phyloP scores from a whole-genome alignment of 2,329 filamentous ascomycete species.

The Stagonosporopsis vannaccii region DNA sequence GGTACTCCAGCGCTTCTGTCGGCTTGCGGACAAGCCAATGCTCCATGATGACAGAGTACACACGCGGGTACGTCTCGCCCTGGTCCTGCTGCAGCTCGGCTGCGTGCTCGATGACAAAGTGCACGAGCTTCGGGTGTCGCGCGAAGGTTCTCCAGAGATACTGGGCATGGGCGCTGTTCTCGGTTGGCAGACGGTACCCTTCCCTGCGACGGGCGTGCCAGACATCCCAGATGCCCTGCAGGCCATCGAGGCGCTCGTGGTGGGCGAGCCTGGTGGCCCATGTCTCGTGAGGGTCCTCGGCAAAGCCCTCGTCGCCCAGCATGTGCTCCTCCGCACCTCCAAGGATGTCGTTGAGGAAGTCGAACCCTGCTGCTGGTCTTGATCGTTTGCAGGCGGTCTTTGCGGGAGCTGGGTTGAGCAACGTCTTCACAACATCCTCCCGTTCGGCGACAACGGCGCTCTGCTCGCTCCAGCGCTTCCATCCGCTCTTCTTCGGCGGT shows the following conservation, averaged over 20 bases:
- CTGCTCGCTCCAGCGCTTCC: constrained; percentile 25
- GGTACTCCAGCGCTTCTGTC: constrained; percentile 32
- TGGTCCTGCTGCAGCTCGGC: constrained; percentile 50
- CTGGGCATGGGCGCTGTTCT: constrained; percentile 48
- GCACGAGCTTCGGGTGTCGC: constrained; percentile 44
- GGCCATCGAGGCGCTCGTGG: constrained; percentile 51
- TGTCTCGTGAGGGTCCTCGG: constrained; percentile 28
- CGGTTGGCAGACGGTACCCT: constrained; percentile 50
- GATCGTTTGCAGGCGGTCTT: background rate
- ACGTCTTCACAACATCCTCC: constrained; percentile 17
- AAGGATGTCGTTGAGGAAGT: background rate
- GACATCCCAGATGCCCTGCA: constrained; percentile 51
- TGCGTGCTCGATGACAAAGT: constrained; percentile 52
- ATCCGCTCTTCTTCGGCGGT: constrained; percentile 14
- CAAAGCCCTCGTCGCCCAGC: constrained; percentile 17
- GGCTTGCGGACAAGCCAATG: constrained; percentile 42
- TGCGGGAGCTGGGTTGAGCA: constrained; percentile 17
- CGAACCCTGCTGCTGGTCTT: background rate
- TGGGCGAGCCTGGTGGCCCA: constrained; percentile 55
- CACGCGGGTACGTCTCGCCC: constrained; percentile 40
- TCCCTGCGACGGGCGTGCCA: constrained; percentile 52
- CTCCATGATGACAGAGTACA: constrained; percentile 57
- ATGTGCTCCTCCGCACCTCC: constrained; percentile 13
- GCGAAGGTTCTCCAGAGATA: constrained; percentile 58
- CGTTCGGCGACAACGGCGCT: constrained; percentile 7